Evolutionary conservation across 2,329 filamentous ascomycete genomes (phyloP).

Genomic region (Alternaria dauci): DNA sequence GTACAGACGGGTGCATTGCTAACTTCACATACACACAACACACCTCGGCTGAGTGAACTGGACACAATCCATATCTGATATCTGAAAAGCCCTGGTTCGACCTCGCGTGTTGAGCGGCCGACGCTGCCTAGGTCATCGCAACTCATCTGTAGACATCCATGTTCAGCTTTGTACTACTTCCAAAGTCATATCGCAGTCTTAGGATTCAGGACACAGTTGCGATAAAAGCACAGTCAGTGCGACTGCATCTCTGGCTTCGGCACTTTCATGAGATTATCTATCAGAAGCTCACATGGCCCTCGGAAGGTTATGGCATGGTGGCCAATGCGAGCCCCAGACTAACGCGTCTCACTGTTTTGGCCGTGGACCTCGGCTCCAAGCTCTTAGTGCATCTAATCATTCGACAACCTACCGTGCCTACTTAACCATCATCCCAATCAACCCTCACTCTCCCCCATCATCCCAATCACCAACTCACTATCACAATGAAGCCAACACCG

Average conservation of each 20-base stretch:
- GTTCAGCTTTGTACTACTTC: background rate
- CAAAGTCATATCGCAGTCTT: background rate
- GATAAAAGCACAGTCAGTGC: background rate
- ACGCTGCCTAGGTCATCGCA: background rate
- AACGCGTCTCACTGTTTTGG: background rate
- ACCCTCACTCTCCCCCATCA: constrained; percentile 16
- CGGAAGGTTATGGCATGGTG: background rate
- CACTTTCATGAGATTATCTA: constrained; percentile 2
- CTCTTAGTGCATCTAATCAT: background rate
- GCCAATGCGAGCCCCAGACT: background rate
- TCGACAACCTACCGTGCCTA: constrained; percentile 9
- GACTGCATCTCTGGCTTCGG: background rate
- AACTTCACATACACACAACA: background rate
- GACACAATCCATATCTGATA: background rate
- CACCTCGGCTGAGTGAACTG: background rate
- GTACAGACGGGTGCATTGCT: background rate
- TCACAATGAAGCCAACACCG: constrained; percentile 56
- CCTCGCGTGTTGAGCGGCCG: too few species aligned
- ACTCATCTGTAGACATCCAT: background rate
- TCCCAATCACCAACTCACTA: constrained; percentile 5
- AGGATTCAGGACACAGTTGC: background rate
- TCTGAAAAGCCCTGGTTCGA: background rate
- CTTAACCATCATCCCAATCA: constrained; percentile 17
- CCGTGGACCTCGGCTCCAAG: constrained; percentile 29
- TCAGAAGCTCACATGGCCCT: constrained; percentile 4